Conservation (phyloP, 202 grass and related monocot species). For the Saccharum hybrid region DNA sequence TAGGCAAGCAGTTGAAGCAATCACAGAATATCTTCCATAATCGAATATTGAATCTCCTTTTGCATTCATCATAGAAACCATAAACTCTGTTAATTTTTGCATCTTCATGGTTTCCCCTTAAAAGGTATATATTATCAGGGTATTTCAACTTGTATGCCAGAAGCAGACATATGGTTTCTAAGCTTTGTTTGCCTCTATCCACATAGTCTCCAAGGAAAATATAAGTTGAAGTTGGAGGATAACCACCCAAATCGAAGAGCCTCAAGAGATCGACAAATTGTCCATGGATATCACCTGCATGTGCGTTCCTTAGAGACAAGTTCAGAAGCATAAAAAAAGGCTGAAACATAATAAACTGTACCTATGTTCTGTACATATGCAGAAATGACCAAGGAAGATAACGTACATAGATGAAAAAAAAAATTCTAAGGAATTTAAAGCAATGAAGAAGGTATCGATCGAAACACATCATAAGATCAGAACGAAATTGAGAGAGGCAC, state of each 20-base stretch:
- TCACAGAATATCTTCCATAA: slow-evolving; percentile 93
- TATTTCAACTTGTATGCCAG: slow-evolving; percentile 88
- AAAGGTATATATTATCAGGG: slow-evolving; percentile 82
- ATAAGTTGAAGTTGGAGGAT: slow-evolving; percentile 83
- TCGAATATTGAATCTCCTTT: slow-evolving; percentile 88
- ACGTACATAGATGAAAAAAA: not conserved
- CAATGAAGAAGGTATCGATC: not conserved
- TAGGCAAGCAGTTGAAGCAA: slow-evolving; percentile 94
- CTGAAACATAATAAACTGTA: slow-evolving; percentile 4
- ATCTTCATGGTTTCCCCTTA: slow-evolving; percentile 93
- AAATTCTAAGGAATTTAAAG: not conserved
- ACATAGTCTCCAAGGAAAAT: slow-evolving; percentile 96
- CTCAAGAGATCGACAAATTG: slow-evolving; percentile 84
- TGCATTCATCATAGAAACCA: slow-evolving; percentile 96
- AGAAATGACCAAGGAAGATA: slow-evolving; percentile 2
- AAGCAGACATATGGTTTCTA: slow-evolving; percentile 90
- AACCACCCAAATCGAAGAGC: slow-evolving; percentile 85
- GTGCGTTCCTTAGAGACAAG: not conserved
- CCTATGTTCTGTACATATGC: not conserved
- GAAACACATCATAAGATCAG: not conserved
- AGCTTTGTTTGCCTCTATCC: slow-evolving; percentile 88
- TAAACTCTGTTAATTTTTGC: slow-evolving; percentile 93
- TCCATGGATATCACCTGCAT: slow-evolving; percentile 86
- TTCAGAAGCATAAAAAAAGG: slow-evolving; percentile 24
- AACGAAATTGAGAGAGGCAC: not conserved